Evolutionary conservation across 495 filamentous ascomycete species (phyloP).

Genomic region (Penicillium pulvis): DNA sequence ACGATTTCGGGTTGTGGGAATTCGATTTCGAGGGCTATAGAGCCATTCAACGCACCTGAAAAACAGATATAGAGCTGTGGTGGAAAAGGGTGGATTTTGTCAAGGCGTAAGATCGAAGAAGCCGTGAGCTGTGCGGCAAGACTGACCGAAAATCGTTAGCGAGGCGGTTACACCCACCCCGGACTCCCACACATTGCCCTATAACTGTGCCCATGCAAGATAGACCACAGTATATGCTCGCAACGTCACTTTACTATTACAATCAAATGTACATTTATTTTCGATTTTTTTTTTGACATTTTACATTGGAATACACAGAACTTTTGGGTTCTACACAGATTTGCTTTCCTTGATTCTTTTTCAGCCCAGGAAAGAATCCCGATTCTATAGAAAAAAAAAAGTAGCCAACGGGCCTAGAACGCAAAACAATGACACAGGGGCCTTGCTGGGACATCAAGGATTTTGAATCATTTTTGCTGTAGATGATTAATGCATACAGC

Average conservation of each 20-base stretch:
- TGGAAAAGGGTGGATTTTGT: slow-evolving; percentile 43
- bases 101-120: slow-evolving; percentile 40
- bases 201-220: slow-evolving; percentile 13
- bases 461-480: slow-evolving; percentile 54
- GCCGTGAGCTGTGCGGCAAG: slow-evolving; percentile 48
- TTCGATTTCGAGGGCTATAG: slow-evolving; percentile 15
- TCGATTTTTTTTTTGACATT: not conserved
- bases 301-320: not conserved
- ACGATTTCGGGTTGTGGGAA: slow-evolving; percentile 30
- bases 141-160: slow-evolving; percentile 53
- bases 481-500: slow-evolving; percentile 54
- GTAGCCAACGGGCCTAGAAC: slow-evolving; percentile 26
- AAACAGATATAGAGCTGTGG: slow-evolving; percentile 38
- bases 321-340: slow-evolving; percentile 16
- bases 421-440: slow-evolving; percentile 33
- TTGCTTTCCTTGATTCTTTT: slow-evolving; percentile 17
- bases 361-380: slow-evolving; percentile 16
- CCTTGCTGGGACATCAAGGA: slow-evolving; percentile 51
- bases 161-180: slow-evolving; percentile 45
- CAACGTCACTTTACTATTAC: slow-evolving; percentile 6
- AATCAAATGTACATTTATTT: not conserved
- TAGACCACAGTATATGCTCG: slow-evolving; percentile 5
- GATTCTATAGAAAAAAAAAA: slow-evolving; percentile 26
- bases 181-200: slow-evolving; percentile 38
- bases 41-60: slow-evolving; percentile 43